phyloP scores from a whole-genome alignment of 2,329 filamentous ascomycete genomes.

The Rhynchosporium agropyri region DNA sequence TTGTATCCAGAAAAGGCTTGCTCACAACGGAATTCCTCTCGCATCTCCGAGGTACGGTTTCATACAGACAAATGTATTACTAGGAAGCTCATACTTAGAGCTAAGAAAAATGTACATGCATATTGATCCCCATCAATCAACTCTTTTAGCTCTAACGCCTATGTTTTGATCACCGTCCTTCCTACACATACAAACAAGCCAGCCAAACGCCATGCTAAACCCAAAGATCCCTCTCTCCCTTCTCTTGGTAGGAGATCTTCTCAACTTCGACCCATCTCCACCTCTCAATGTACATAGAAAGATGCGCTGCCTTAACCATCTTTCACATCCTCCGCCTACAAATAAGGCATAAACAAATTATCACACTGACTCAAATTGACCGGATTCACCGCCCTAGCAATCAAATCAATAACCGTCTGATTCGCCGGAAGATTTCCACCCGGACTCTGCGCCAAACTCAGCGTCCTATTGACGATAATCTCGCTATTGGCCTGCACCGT shows the following conservation, averaged over 20 bases:
- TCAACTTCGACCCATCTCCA: background rate
- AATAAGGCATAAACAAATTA: constrained; percentile 95
- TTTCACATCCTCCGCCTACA: constrained; percentile 45
- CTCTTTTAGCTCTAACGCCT: background rate
- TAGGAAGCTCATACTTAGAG: background rate
- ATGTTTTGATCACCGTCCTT: background rate
- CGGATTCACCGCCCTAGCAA: constrained; percentile 91
- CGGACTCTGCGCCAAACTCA: constrained; percentile 73
- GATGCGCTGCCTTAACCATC: background rate
- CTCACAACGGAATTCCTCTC: too few relatives aligned
- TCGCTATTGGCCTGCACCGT: constrained; percentile 85
- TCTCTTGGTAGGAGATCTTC: background rate
- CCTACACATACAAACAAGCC: background rate
- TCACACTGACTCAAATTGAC: constrained; percentile 86
- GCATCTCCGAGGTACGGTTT: too few relatives aligned
- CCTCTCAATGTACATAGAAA: background rate
- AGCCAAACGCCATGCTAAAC: constrained; percentile 33
- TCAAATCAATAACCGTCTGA: constrained; percentile 93
- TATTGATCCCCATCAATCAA: background rate
- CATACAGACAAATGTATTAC: background rate
- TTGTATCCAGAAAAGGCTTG: too few relatives aligned
- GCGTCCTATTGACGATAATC: constrained; percentile 86
- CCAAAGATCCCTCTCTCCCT: constrained; percentile 14
- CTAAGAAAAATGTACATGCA: background rate
- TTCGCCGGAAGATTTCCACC: constrained; percentile 86